phyloP scores from a whole-genome alignment of 257 asterid species.

The Solanum chiquidenum region DNA sequence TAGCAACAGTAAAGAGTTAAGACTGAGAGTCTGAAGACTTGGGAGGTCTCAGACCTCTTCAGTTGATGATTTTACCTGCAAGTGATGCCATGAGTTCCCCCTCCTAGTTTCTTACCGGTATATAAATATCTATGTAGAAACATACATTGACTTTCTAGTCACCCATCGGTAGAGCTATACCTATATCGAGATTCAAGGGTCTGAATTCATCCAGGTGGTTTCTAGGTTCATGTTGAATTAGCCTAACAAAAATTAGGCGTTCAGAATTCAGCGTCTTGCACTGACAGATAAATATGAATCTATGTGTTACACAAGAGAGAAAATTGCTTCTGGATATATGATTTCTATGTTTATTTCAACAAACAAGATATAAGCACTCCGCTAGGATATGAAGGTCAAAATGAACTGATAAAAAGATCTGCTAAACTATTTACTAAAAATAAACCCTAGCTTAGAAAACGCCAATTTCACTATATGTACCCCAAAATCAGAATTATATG shows the following conservation, averaged over 20 bases:
- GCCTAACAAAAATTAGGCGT: not conserved
- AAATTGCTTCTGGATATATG: not conserved
- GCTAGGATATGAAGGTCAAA: not conserved
- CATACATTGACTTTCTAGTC: not conserved
- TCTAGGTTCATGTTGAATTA: not conserved
- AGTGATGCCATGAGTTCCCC: not conserved
- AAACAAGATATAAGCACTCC: not conserved
- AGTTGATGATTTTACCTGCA: not conserved
- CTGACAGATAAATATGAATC: not conserved
- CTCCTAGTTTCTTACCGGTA: not conserved
- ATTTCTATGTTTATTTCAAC: not conserved
- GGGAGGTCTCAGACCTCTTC: not conserved
- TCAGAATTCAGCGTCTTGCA: not conserved
- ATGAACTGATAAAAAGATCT: not conserved
- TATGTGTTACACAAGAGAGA: not conserved
- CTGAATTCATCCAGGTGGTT: not conserved
- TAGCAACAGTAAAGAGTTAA: not conserved
- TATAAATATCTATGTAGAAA: not conserved
- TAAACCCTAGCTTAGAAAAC: not conserved
- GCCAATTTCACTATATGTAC: not conserved
- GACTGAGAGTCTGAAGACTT: not conserved
- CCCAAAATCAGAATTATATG: not conserved
- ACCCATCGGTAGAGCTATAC: not conserved
- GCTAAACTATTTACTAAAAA: not conserved
- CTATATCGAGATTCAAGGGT: not conserved